phyloP scores from a whole-genome alignment of 2,329 filamentous ascomycete genomes.

The Huntiella bhutanensis region DNA sequence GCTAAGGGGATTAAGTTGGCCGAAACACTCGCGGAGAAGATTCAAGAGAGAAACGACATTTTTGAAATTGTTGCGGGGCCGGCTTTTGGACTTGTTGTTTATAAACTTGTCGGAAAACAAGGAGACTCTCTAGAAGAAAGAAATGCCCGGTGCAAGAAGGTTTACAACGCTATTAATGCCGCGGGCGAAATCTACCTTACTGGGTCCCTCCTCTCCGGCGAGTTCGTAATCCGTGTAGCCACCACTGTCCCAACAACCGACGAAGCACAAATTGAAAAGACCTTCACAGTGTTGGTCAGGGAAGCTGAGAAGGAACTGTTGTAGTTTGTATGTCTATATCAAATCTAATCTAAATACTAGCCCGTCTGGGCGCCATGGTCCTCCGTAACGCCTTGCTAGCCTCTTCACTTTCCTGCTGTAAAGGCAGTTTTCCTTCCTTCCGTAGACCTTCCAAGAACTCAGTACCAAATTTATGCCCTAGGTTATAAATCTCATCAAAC shows the following conservation, averaged over 20 bases:
- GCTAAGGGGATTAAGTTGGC: conserved; percentile 48
- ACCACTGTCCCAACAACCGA: conserved; percentile 48
- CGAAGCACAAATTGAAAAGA: conserved; percentile 52
- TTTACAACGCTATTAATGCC: conserved; percentile 58
- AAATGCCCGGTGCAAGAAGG: conserved; percentile 50
- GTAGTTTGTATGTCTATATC: neutral
- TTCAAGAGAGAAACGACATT: conserved; percentile 43
- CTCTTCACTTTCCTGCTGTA: conserved; percentile 48
- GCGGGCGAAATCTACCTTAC: conserved; percentile 70
- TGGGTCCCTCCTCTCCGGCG: conserved; percentile 50
- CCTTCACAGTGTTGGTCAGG: conserved; percentile 49
- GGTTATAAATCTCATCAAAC: conserved; percentile 88
- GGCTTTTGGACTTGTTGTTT: conserved; percentile 60
- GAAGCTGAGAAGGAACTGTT: conserved; percentile 2
- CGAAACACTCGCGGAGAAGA: conserved; percentile 45
- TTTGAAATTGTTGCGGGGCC: conserved; percentile 61
- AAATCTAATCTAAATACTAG: conserved; percentile 41
- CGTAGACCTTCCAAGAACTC: conserved; percentile 60
- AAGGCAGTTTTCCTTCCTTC: conserved; percentile 55
- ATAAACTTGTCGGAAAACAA: conserved; percentile 34
- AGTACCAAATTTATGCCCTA: conserved; percentile 74
- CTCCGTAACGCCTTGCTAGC: conserved; percentile 51
- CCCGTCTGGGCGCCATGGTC: conserved; percentile 61
- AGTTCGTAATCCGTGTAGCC: conserved; percentile 65
- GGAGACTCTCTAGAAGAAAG: conserved; percentile 27